Percentiles rank a stretch among this genome's conserved stretches.
These are phyloP conservation scores for Leptomonas pyrrhocoris DNA, from an alignment of 208 protist genomes.

Conservation along the genomic window DNA sequence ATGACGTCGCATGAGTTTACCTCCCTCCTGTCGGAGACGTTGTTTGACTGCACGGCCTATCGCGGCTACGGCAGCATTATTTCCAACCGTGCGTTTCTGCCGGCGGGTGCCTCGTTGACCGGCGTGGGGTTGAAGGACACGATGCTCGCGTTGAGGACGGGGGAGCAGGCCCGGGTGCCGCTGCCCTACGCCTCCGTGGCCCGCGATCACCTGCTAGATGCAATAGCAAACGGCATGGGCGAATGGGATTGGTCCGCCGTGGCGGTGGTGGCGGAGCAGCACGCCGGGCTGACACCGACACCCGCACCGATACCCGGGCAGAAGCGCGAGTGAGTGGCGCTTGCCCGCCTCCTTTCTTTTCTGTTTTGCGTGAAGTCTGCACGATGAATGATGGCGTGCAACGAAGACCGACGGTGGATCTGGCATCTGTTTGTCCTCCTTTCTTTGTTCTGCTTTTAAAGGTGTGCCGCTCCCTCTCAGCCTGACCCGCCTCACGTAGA, in stretches of 20 bases:
- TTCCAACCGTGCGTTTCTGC: conserved; percentile 18
- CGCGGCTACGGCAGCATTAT: conserved; percentile 35
- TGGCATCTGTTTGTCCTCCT: too few relatives aligned
- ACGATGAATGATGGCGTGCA: too few relatives aligned
- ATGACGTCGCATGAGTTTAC: conserved; percentile 30
- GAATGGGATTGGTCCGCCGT: conserved; percentile 42
- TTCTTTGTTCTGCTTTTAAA: too few relatives aligned
- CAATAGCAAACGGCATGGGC: conserved; percentile 35
- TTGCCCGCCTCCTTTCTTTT: background rate
- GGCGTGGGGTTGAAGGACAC: conserved; percentile 41
- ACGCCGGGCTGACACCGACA: conserved; percentile 29
- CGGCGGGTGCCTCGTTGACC: conserved; percentile 30
- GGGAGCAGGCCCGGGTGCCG: conserved; percentile 29
- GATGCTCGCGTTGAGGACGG: conserved; percentile 29
- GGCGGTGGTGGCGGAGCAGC: conserved; percentile 37
- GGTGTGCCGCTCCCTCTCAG: too few relatives aligned
- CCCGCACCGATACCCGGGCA: conserved; percentile 1
- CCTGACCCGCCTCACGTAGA: too few relatives aligned
- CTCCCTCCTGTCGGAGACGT: conserved; percentile 21
- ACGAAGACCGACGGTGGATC: too few relatives aligned
- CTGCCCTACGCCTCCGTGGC: conserved; percentile 34
- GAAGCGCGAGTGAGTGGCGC: background rate
- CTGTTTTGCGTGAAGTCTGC: too few relatives aligned
- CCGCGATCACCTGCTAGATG: conserved; percentile 32
- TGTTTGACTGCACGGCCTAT: conserved; percentile 42